Percentiles rank a stretch among this genome's conserved stretches.
Conservation (phyloP, 768 basidiomycete species). For the Hericium rajendrae region DNA sequence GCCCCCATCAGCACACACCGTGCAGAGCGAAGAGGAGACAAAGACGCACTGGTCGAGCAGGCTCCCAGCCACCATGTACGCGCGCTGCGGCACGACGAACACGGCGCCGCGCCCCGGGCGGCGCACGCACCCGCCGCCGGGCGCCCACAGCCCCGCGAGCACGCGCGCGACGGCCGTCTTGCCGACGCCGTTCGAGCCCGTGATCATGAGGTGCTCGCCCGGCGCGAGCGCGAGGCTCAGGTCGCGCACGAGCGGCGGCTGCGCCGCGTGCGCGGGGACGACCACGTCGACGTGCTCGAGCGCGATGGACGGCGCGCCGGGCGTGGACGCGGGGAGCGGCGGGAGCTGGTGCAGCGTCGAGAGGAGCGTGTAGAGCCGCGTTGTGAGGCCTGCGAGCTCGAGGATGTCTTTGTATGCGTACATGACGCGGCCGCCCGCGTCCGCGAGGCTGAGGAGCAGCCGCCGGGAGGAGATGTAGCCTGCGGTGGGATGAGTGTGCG, state of each 20-base stretch:
- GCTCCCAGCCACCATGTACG: conserved; percentile 85
- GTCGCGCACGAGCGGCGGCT: conserved; percentile 47
- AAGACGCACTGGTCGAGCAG: conserved; percentile 68
- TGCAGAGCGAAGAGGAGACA: not conserved
- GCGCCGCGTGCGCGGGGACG: conserved; percentile 30
- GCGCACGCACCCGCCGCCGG: conserved; percentile 26
- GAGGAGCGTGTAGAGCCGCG: conserved; percentile 78
- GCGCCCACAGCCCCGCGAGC: conserved; percentile 82
- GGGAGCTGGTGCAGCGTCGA: conserved; percentile 76
- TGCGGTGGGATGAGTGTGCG: conserved; percentile 16
- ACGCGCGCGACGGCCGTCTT: conserved; percentile 87
- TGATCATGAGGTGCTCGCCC: conserved; percentile 89
- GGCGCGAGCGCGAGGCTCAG: conserved; percentile 52
- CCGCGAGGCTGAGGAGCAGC: conserved; percentile 86
- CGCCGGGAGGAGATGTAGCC: conserved; percentile 92
- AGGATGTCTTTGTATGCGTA: conserved; percentile 94
- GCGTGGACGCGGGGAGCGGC: conserved; percentile 32
- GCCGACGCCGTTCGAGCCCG: conserved; percentile 86
- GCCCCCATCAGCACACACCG: not conserved
- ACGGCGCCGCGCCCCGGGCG: conserved; percentile 29
- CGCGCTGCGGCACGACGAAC: conserved; percentile 86
- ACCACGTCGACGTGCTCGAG: conserved; percentile 62
- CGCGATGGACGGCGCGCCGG: conserved; percentile 38
- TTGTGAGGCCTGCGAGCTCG: conserved; percentile 90
- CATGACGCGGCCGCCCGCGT: conserved; percentile 93